Base-by-base conservation (phyloP, 2,329 filamentous ascomycete species). In the Chaetomium strumarium region DNA sequence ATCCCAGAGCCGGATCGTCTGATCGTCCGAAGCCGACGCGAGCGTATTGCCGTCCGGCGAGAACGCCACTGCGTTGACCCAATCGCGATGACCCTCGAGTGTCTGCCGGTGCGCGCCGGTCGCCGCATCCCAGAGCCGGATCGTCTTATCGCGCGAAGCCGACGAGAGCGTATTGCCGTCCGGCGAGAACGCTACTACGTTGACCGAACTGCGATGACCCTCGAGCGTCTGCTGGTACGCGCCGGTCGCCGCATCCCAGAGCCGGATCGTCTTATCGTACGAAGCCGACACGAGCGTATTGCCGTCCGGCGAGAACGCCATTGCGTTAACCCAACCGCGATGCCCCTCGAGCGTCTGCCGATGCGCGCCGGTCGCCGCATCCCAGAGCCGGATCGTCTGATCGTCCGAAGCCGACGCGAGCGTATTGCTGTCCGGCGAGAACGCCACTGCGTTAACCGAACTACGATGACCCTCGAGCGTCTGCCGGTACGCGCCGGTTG, bases 281-380 rank as follows among this genome's bases (percentile, higher is more conserved):
- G 39, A 41, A 19, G n/a, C n/a, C n/a, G n/a, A n/a, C n/a, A n/a
- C n/a, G n/a, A n/a, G n/a, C n/a, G n/a, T n/a, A n/a, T n/a, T n/a
- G n/a, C n/a, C n/a, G n/a, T n/a, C n/a, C n/a, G n/a, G n/a, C n/a
- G n/a, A n/a, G n/a, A n/a, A n/a, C n/a, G n/a, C n/a, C n/a, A n/a
- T n/a, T n/a, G n/a, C n/a, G n/a, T n/a, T n/a, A n/a, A n/a, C n/a
- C n/a, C n/a, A n/a, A n/a, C n/a, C n/a, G n/a, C n/a, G n/a, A n/a
- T n/a, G n/a, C n/a, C n/a, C n/a, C n/a, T n/a, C 16, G 41, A 61
- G 50, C 41, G 56, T 53, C 30, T 42, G 34, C 29, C 12, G 51
- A 46, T 46, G 29, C 19, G 31, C 16, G 37, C 49, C 45, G 7
- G 49, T 46, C 30, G 33, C 41, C 16, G 33, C 12, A 31, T 51